Evolutionary conservation across 139 green algal genomes (phyloP), one percentile per base, ranked within the genome.

Genomic region (Chlamydomonas applanata): DNA sequence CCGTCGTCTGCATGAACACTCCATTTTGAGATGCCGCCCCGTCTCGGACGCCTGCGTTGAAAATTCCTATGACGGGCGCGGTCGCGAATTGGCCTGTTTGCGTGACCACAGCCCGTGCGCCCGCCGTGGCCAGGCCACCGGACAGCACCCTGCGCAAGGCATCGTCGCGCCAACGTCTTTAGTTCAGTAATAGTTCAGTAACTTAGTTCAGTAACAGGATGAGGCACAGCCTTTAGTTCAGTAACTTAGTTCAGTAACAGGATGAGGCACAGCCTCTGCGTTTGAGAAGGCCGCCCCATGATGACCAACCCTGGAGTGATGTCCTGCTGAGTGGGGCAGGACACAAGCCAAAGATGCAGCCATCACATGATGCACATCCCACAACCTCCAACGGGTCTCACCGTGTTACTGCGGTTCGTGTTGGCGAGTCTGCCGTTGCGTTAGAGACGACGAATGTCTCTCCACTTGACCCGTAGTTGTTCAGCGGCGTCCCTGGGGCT

Each of bases 1-100:
- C 74, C 29, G 63, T 71, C 5, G 56, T 32, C 33, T 80, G 56
- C 4, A 44, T 62, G 0, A 45, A 45, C 3, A 25, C 67, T 1
- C 56, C 74, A 33, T 75, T 75, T 54, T 80, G 74, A 11, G 29
- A 65, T 44, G 52, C 56, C 0, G 74, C 32, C 25, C 74, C 74
- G 2, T 54, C 67, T 30, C 74, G 74, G 20, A 29, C 59, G 22
- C 57, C 36, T 2, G 40, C 67, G n/a, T 49, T 44, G 52, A 73
- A 74, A 22, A 80, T n/a, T 30, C 35, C 52, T 14, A 67, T 67
- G 53, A 80, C 44, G 4, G 74, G 66, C 1, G 62, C 74, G 1
- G 36, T 36, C 29, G 72, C n/a, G 9, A 60, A 53, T 11, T 63
- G 24, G 52, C 63, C 14, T 49, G 40, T 49, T 49, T 40, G 62